Percentiles rank a stretch among this genome's conserved stretches.
These are phyloP conservation scores for Monosporascus sp. DNA, from an alignment of 2,329 filamentous ascomycete species.

Conservation along the genomic window DNA sequence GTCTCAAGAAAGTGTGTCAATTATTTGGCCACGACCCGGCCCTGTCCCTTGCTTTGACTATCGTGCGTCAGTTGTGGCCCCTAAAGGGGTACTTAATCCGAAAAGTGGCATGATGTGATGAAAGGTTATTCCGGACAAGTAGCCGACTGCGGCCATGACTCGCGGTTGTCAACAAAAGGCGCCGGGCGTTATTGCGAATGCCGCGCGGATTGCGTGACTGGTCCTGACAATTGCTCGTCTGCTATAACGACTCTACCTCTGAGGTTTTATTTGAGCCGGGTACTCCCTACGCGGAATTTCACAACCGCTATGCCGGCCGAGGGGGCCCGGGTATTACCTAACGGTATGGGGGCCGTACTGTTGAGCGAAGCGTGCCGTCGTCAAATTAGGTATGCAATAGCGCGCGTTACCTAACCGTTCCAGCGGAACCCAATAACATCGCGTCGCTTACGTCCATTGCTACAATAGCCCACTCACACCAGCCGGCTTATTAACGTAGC, in stretches of 20 bases:
- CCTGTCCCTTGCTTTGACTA: background rate
- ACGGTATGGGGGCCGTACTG: too few relatives aligned
- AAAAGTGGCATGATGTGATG: background rate
- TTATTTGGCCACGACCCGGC: too few relatives aligned
- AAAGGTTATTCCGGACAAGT: background rate
- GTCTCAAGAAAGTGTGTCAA: too few relatives aligned
- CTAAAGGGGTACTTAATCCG: background rate
- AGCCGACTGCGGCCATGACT: background rate
- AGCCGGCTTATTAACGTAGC: background rate
- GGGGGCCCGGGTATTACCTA: too few relatives aligned
- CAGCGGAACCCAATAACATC: constrained; percentile 18
- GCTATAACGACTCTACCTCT: background rate
- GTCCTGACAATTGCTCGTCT: background rate
- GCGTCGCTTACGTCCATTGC: constrained; percentile 12
- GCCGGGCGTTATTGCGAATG: background rate
- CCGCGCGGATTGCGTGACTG: background rate
- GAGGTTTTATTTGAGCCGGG: too few relatives aligned
- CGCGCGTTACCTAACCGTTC: constrained; percentile 13
- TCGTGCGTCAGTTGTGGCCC: background rate
- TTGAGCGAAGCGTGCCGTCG: too few relatives aligned
- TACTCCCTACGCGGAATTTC: too few relatives aligned
- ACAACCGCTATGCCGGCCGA: too few relatives aligned
- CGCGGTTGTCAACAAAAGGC: background rate
- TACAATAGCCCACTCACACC: background rate
- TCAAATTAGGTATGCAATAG: constrained; percentile 1